These are phyloP conservation scores for Teunomyces gatunensis DNA, from an alignment of 805 yeast genomes.

Conservation along the genomic window DNA sequence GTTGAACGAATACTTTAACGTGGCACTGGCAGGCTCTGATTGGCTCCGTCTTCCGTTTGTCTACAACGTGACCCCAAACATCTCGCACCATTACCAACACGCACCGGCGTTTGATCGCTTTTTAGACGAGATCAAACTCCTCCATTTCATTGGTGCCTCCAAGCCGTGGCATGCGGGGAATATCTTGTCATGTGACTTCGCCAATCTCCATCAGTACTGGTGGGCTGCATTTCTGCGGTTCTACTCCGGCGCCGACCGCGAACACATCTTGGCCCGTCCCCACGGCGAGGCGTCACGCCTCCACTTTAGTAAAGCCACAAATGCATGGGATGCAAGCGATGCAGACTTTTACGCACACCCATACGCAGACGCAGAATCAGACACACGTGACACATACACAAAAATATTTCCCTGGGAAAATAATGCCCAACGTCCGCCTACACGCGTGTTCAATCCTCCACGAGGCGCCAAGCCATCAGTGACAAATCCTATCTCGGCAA, in stretches of 20 bases:
- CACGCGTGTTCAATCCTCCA: slow-evolving; percentile 21
- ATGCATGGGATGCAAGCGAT: slow-evolving; percentile 20
- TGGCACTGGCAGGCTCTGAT: slow-evolving; percentile 19
- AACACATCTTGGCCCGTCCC: slow-evolving; percentile 8
- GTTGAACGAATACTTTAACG: slow-evolving; percentile 31
- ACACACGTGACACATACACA: neutral
- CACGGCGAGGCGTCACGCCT: slow-evolving; percentile 23
- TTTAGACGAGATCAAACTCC: slow-evolving; percentile 23
- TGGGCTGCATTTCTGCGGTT: slow-evolving; percentile 25
- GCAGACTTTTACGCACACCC: neutral
- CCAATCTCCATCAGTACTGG: slow-evolving; percentile 27
- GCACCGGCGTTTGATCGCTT: slow-evolving; percentile 32
- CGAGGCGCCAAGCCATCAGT: too few species aligned
- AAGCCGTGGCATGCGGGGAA: slow-evolving; percentile 31
- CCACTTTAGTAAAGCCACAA: slow-evolving; percentile 16
- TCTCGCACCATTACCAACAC: slow-evolving; percentile 29
- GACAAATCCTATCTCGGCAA: neutral
- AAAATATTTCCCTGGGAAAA: slow-evolving; percentile 32
- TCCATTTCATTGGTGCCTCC: slow-evolving; percentile 32
- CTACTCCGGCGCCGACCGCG: slow-evolving; percentile 15
- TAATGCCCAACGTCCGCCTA: slow-evolving; percentile 18
- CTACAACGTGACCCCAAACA: slow-evolving; percentile 34
- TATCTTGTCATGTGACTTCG: slow-evolving; percentile 15
- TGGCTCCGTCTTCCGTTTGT: slow-evolving; percentile 33
- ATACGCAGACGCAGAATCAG: neutral